Evolutionary conservation across 2,329 filamentous ascomycete genomes (phyloP).

Genomic region (Aspergillus fumigatiaffinis): DNA sequence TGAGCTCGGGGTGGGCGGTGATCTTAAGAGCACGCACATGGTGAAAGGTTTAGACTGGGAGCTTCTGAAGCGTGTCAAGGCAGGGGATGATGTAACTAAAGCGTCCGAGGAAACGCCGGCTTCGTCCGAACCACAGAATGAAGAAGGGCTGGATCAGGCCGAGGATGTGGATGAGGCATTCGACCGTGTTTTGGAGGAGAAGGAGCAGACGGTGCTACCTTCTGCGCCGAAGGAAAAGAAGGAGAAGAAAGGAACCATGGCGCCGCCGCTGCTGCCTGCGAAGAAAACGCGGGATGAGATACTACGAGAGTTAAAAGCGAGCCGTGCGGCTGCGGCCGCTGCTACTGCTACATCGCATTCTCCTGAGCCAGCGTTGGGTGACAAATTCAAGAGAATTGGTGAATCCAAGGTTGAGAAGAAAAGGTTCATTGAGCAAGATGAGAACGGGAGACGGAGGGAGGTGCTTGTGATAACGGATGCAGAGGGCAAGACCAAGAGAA

Average conservation of each 20-base stretch:
- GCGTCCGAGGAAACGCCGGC: slow-evolving; percentile 22
- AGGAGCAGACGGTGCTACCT: slow-evolving; percentile 29
- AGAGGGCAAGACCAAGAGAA: slow-evolving; percentile 59
- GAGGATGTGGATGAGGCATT: slow-evolving; percentile 62
- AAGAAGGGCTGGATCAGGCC: slow-evolving; percentile 28
- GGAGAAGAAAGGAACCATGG: slow-evolving; percentile 51
- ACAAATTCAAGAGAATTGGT: slow-evolving; percentile 53
- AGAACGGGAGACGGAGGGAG: slow-evolving; percentile 50
- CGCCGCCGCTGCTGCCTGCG: slow-evolving; percentile 36
- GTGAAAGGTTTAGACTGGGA: slow-evolving; percentile 90
- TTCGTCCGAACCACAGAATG: slow-evolving; percentile 18
- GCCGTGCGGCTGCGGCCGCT: slow-evolving; percentile 39
- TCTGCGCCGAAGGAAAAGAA: slow-evolving; percentile 34
- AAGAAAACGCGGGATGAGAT: slow-evolving; percentile 56
- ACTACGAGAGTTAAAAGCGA: slow-evolving; percentile 55
- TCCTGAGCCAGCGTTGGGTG: slow-evolving; percentile 49
- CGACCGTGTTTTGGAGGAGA: slow-evolving; percentile 39
- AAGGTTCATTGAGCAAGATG: slow-evolving; percentile 54
- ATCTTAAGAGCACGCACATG: slow-evolving; percentile 74
- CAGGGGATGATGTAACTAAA: slow-evolving; percentile 53
- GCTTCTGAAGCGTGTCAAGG: slow-evolving; percentile 49
- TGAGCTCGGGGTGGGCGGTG: slow-evolving; percentile 74
- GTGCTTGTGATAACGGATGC: slow-evolving; percentile 57
- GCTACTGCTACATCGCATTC: slow-evolving; percentile 36
- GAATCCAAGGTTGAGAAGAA: slow-evolving; percentile 45